Base-by-base conservation (phyloP, 768 basidiomycete genomes). In the Omphalotus guepiniiformis region DNA sequence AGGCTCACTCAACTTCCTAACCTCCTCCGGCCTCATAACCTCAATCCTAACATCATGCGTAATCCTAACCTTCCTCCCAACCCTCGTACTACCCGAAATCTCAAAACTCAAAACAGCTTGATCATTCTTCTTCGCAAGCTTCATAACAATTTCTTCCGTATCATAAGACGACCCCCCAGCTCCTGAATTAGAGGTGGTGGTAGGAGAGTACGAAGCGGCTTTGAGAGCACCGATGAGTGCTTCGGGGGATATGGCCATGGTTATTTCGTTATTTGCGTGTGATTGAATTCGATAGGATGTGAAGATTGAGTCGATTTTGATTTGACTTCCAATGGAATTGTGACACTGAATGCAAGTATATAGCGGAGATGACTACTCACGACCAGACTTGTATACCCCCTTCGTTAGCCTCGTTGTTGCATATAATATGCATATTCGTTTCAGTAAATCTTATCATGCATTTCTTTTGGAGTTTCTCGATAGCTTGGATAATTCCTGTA, bases 381-480 rank as follows among this genome's bases (percentile, higher is more conserved):
- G 71, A 72, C 92, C 92, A 93, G 42, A 93, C 88, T 62, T 93
- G 91, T 3, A 91, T 82, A 3, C 88, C 88, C 1, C 87, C 88
- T 55, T 90, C 88, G 55, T 82, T 85, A 30, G 79, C 77, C 45
- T 90, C 87, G 41, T 73, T 78, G 49, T 85, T 84, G 70, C 92
- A 93, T 46, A 94, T 92, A 49, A 93, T 80, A 51, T 83, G 82
- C 72, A 93, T 83, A 29, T 78, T 79, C 12, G 70, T 72, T 57
- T 85, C 82, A 0, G 80, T 81, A 58, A 92, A 88, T 63, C 83
- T 83, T 60, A 93, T 80, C 48, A 89, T 82, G 55, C 87, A 91
- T 72, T 74, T 82, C 64, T 89, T 91, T 63, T 92, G 85, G 16
- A 92, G 67, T 56, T 87, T 91, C 58, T 91, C 89, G 18, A 93